A percentile compares a stretch with the other conserved stretches of the same genome.
These are phyloP conservation scores for Leccinum subrobustum DNA, from an alignment of 1,284 basidiomycete genomes.

Conservation along the genomic window DNA sequence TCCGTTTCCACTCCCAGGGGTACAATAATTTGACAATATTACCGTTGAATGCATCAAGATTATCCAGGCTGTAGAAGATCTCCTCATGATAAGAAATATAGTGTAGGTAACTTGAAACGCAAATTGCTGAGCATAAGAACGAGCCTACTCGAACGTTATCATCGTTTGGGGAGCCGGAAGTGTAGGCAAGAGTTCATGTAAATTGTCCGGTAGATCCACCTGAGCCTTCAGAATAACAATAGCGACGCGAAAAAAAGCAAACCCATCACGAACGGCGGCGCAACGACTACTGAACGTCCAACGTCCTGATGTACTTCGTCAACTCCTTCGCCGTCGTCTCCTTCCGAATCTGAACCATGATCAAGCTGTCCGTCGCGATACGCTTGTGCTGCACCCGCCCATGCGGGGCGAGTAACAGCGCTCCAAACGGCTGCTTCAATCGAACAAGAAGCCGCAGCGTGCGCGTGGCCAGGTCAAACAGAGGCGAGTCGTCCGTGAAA, in stretches of 20 bases:
- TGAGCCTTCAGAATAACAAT: not conserved
- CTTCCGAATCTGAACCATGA: not conserved
- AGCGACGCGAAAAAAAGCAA: not conserved
- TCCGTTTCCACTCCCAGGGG: not conserved
- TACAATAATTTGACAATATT: not conserved
- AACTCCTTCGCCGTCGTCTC: not conserved
- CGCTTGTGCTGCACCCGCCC: not conserved
- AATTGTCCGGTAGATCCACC: not conserved
- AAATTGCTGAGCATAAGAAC: not conserved
- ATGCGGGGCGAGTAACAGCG: not conserved
- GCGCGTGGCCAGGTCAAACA: not conserved
- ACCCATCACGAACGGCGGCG: not conserved
- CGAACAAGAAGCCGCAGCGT: not conserved
- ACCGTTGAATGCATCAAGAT: too few species aligned
- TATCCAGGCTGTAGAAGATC: not conserved
- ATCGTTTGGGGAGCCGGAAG: not conserved
- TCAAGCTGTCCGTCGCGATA: not conserved
- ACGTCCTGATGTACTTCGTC: not conserved
- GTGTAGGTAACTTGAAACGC: not conserved
- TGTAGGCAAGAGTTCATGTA: not conserved
- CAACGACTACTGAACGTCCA: not conserved
- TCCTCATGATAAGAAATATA: not conserved
- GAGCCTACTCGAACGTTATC: not conserved
- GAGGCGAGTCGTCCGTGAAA: not conserved
- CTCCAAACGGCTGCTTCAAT: not conserved